Conservation (phyloP, 257 asterid genomes). For the Solanum peruvianum region DNA sequence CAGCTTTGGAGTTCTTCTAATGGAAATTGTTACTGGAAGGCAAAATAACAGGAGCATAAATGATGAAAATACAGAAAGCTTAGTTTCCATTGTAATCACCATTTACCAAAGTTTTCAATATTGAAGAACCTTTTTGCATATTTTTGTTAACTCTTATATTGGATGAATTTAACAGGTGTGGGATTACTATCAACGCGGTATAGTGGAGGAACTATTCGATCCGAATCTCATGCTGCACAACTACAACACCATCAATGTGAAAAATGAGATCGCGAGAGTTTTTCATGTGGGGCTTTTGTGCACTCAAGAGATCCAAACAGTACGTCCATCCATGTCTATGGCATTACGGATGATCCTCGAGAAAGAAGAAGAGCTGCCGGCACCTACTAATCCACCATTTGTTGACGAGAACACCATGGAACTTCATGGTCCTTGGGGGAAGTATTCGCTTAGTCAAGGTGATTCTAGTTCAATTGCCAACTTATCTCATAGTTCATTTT, state of each 20-base stretch:
- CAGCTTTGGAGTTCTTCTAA: constrained; percentile 26
- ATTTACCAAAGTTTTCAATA: not conserved
- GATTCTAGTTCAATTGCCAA: constrained; percentile 15
- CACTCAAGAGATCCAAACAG: not conserved
- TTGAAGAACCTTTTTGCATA: not conserved
- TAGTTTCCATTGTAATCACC: constrained; percentile 16
- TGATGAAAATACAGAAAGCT: constrained; percentile 14
- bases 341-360: constrained; percentile 3
- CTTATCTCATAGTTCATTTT: constrained; percentile 19
- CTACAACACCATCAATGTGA: not conserved
- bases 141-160: not conserved
- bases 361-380: constrained; percentile 4
- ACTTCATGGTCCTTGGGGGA: constrained; percentile 8
- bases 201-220: constrained; percentile 21
- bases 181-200: constrained; percentile 21
- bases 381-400: constrained; percentile 10
- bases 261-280: not conserved
- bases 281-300: constrained; percentile 11
- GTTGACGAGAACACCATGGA: constrained; percentile 29
- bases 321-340: constrained; percentile 8
- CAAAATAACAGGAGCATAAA: constrained; percentile 21
- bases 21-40: constrained; percentile 24
- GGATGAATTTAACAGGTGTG: constrained; percentile 17
- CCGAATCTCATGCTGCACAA: constrained; percentile 27
- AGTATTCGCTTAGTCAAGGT: not conserved